Conservation (phyloP, 2,329 filamentous ascomycete genomes). For the Aspergillus arachidicola region DNA sequence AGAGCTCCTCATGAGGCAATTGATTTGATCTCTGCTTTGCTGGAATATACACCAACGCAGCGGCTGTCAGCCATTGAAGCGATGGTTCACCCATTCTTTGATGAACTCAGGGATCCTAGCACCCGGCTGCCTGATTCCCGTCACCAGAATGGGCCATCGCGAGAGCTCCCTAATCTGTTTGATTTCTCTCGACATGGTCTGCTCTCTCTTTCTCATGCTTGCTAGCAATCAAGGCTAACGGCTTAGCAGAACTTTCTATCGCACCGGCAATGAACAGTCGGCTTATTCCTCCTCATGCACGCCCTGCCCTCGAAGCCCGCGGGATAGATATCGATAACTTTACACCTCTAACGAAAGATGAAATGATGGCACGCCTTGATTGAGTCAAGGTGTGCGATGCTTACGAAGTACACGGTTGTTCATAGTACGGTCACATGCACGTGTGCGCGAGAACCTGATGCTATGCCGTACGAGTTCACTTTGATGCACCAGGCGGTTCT, state of each 20-base stretch:
- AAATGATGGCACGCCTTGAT: conserved; percentile 97
- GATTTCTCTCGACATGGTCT: conserved; percentile 93
- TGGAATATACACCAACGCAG: conserved; percentile 98
- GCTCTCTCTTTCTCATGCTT: conserved; percentile 33
- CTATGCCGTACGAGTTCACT: conserved; percentile 31
- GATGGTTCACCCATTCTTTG: conserved; percentile 98
- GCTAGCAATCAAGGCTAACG: conserved; percentile 9
- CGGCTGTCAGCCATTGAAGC: conserved; percentile 90
- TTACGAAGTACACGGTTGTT: conserved; percentile 43
- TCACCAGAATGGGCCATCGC: conserved; percentile 76
- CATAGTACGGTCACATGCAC: conserved; percentile 38
- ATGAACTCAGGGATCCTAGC: conserved; percentile 88
- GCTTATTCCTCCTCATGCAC: conserved; percentile 82
- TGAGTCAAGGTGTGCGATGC: conserved; percentile 57
- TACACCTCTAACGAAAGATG: conserved; percentile 84
- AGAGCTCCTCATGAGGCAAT: conserved; percentile 93
- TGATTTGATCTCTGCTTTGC: conserved; percentile 86
- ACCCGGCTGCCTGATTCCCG: conserved; percentile 93
- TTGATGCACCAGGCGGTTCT: conserved; percentile 37
- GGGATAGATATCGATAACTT: conserved; percentile 94
- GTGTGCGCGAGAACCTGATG: conserved; percentile 33
- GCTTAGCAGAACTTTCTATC: conserved; percentile 83
- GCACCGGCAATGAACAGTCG: conserved; percentile 82
- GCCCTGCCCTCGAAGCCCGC: conserved; percentile 70
- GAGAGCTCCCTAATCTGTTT: conserved; percentile 85